Evolutionary conservation across 345 rosid species (phyloP).

Genomic region (Cochlearia excelsa): DNA sequence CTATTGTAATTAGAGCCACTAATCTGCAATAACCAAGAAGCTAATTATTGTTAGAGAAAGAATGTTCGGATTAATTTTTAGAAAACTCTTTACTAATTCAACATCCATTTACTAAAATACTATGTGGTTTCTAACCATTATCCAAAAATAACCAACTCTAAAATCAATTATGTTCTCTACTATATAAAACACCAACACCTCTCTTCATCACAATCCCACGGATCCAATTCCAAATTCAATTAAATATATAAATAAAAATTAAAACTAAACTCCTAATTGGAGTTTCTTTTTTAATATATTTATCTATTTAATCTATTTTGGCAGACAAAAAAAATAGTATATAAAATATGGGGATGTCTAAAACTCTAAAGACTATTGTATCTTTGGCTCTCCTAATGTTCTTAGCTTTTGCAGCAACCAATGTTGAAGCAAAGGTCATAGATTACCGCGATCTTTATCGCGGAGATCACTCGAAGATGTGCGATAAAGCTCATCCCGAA

Average conservation of each 20-base stretch:
- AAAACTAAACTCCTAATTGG: constrained; percentile 9
- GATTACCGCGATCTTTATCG: not conserved
- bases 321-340: too few species aligned
- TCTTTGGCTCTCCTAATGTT: constrained; percentile 16
- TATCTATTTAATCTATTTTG: constrained; percentile 17
- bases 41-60: too few species aligned
- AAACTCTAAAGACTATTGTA: not conserved
- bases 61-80: too few species aligned
- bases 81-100: not conserved
- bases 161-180: not conserved
- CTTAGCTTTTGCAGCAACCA: constrained; percentile 20
- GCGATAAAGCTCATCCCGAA: not conserved
- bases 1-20: too few species aligned
- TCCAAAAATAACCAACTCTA: constrained; percentile 1
- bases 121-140: constrained; percentile 5
- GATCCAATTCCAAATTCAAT: constrained; percentile 2
- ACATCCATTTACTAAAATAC: constrained; percentile 11
- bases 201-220: constrained; percentile 4
- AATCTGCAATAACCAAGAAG: too few species aligned
- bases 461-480: not conserved
- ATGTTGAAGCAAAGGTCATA: constrained; percentile 6
- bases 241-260: constrained; percentile 12
- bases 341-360: constrained; percentile 27
- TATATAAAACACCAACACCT: constrained; percentile 13
- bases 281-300: constrained; percentile 2